Percentiles rank a stretch among this genome's conserved stretches.
These are phyloP conservation scores for Tricholoma matsutake DNA, from an alignment of 768 basidiomycete species.

Conservation along the genomic window DNA sequence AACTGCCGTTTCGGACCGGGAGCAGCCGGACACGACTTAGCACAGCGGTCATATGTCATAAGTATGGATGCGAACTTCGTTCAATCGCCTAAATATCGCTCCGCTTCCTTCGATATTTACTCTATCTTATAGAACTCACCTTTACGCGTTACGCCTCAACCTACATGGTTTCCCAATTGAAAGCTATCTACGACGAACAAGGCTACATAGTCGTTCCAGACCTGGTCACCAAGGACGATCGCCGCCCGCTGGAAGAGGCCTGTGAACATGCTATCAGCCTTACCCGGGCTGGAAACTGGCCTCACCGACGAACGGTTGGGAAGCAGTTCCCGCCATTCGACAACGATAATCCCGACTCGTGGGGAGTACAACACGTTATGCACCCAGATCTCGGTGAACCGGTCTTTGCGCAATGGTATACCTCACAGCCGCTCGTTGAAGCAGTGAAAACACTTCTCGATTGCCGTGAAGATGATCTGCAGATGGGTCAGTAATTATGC, in stretches of 20 bases:
- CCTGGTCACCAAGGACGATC: constrained; percentile 43
- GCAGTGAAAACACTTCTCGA: constrained; percentile 46
- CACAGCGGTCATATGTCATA: too few relatives aligned
- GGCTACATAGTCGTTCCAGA: constrained; percentile 64
- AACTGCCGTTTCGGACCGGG: too few relatives aligned
- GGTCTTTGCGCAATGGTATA: constrained; percentile 66
- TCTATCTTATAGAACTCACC: too few relatives aligned
- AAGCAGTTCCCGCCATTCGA: constrained; percentile 78
- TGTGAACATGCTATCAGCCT: constrained; percentile 46
- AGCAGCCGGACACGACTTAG: too few relatives aligned
- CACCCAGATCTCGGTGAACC: constrained; percentile 66
- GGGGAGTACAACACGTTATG: constrained; percentile 84
- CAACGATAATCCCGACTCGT: constrained; percentile 57
- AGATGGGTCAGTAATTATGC: constrained; percentile 58
- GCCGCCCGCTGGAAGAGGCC: constrained; percentile 43
- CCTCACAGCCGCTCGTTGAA: constrained; percentile 44
- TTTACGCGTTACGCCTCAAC: too few relatives aligned
- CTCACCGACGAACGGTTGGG: constrained; percentile 66
- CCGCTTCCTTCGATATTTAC: too few relatives aligned
- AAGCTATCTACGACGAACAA: constrained; percentile 52
- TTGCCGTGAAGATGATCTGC: constrained; percentile 56
- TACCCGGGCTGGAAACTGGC: constrained; percentile 62
- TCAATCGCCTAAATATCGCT: too few relatives aligned
- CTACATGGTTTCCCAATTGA: constrained; percentile 29
- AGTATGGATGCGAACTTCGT: too few relatives aligned